Base-by-base conservation (phyloP, 2,329 filamentous ascomycete species). In the Diplodia mutila region DNA sequence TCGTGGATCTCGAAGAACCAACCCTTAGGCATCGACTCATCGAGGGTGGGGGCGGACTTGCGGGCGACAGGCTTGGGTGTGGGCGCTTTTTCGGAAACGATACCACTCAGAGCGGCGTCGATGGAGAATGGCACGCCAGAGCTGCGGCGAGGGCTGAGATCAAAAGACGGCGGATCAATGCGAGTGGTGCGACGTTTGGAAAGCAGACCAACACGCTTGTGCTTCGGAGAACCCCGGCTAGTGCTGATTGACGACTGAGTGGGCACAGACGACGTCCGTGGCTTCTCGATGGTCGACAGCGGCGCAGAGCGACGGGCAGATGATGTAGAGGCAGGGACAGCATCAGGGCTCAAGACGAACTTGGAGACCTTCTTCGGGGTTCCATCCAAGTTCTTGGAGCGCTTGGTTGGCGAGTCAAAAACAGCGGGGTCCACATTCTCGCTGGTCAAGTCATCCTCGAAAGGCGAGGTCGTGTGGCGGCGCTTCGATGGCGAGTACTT, bases 1-100 rank as follows among this genome's bases (percentile, higher is more conserved):
- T 97, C 92, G 76, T 97, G 90, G 74, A 99, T 98, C 68, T 94
- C 91, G 76, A 99, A 98, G 82, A 91, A 91, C 94, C 93, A 97
- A 68, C 78, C 76, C 68, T 84, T 85, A 25, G 84, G 81, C 80
- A 83, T 81, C 68, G 85, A 85, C 39, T 87, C 85, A 75, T 90
- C 87, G 73, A 85, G 78, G 65, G 85, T 83, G 70, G 42, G 86
- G 75, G 53, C 55, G 68, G 77, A 71, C n/a, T 75, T 75, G 65
- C 76, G 70, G 49, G 76, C 69, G 6, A 75, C 68, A 2, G 76
- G 71, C 16, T 76, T 72, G n/a, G 71, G 69, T 27, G 75, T 71
- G 67, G 74, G 67, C 14, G 74, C 68, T 77, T 90, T 90, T 69
- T 84, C 84, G 6, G 90, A 82, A 65, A 94, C 87, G 32, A 91